These are phyloP conservation scores for Rhynchospora breviuscula DNA, from an alignment of 176 grass and related monocot species.

Conservation along the genomic window DNA sequence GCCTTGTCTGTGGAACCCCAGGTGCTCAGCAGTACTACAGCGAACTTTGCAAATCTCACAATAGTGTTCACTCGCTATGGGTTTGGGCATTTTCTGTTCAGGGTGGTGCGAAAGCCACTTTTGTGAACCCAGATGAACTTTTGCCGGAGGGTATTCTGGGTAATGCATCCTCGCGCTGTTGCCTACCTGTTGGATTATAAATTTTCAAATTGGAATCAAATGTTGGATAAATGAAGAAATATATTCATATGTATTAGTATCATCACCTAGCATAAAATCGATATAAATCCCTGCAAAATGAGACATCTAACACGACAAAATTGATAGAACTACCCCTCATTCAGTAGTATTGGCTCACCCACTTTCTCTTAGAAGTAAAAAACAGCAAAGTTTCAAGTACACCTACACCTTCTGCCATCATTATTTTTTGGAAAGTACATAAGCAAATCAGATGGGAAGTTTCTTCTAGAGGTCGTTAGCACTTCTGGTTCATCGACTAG, in stretches of 20 bases:
- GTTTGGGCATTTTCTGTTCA: not conserved
- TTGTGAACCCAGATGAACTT: not conserved
- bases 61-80: not conserved
- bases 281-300: not conserved
- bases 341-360: not conserved
- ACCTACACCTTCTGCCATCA: no score
- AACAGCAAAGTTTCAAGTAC: no score
- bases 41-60: conserved; percentile 76
- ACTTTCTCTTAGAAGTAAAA: no score
- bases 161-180: not conserved
- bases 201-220: not conserved
- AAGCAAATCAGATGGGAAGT: not conserved
- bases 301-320: not conserved
- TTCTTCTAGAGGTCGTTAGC: not conserved
- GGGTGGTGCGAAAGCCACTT: not conserved
- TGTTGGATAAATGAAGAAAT: not conserved
- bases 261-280: not conserved
- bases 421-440: not conserved
- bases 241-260: not conserved
- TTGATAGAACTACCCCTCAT: not conserved
- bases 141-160: not conserved
- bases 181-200: not conserved
- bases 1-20: conserved; percentile 57
- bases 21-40: conserved; percentile 51
- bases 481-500: no score